phyloP scores from a whole-genome alignment of 1,284 basidiomycete species.

The Tylopilus sp. region DNA sequence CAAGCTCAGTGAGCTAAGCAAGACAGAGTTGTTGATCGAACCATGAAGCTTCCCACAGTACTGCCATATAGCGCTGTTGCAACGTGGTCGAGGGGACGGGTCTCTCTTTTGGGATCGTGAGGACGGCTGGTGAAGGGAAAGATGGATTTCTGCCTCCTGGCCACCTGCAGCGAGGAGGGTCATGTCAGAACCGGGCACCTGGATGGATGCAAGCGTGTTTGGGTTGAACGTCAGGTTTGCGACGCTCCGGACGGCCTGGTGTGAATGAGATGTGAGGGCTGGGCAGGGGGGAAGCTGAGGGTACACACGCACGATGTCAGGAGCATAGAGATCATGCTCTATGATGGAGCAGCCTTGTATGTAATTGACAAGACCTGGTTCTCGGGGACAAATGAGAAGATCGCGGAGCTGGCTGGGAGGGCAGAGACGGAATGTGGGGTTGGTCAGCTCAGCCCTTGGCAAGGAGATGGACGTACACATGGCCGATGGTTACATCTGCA shows the following conservation, averaged over 20 bases:
- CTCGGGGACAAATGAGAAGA: slow-evolving; percentile 67
- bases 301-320: slow-evolving; percentile 49
- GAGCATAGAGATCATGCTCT: slow-evolving; percentile 57
- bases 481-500: slow-evolving; percentile 55
- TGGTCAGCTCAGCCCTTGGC: not conserved
- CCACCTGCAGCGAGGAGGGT: slow-evolving; percentile 79
- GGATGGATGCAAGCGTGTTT: slow-evolving; percentile 64
- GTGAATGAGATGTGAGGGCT: slow-evolving; percentile 11
- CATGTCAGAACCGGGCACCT: slow-evolving; percentile 47
- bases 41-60: slow-evolving; percentile 52
- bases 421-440: slow-evolving; percentile 7
- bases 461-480: slow-evolving; percentile 53
- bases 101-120: slow-evolving; percentile 26
- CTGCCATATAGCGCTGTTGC: slow-evolving; percentile 47
- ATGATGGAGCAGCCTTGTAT: slow-evolving; percentile 53
- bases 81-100: slow-evolving; percentile 14
- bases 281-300: slow-evolving; percentile 9
- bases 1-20: slow-evolving; percentile 59
- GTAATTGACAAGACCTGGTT: slow-evolving; percentile 65
- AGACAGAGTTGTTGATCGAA: slow-evolving; percentile 81
- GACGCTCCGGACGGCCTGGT: slow-evolving; percentile 47
- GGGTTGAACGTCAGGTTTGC: slow-evolving; percentile 57
- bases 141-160: slow-evolving; percentile 72
- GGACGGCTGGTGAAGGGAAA: slow-evolving; percentile 48
- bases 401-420: slow-evolving; percentile 66